Conservation (phyloP, 345 rosid species). For the Arabis hirsuta region DNA sequence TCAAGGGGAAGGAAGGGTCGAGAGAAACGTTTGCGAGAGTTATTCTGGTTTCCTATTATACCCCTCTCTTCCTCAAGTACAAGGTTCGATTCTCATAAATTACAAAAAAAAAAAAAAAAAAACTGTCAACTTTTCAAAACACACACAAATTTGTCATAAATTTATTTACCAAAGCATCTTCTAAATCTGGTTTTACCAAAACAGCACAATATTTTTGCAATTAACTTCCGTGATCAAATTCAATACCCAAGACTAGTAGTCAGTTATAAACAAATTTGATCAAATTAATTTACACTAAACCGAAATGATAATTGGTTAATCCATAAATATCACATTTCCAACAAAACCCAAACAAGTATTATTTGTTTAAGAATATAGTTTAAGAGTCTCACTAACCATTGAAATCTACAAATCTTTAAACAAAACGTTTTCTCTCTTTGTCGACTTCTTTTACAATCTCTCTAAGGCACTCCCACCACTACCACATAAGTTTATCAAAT, state of each 20-base stretch:
- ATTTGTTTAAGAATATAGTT: not conserved
- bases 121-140: too few relatives aligned
- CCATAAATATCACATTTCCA: not conserved
- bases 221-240: too few relatives aligned
- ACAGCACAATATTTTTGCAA: too few relatives aligned
- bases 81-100: not conserved
- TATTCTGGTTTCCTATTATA: constrained; percentile 11
- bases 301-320: not conserved
- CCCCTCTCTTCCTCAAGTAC: constrained; percentile 5
- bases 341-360: not conserved
- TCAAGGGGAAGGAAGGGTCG: constrained; percentile 11
- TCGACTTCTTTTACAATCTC: constrained; percentile 10
- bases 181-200: too few relatives aligned
- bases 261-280: too few relatives aligned
- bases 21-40: constrained; percentile 17
- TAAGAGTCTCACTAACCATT: constrained; percentile 1
- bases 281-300: not conserved
- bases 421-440: not conserved
- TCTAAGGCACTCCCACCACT: constrained; percentile 48
- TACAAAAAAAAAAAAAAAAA: too few relatives aligned
- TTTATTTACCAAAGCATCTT: too few relatives aligned
- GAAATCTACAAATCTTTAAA: constrained; percentile 1
- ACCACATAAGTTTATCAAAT: constrained; percentile 75
- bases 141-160: too few relatives aligned
- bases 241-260: too few relatives aligned